Evolutionary conservation across 805 yeast species (phyloP), one percentile per base, ranked within the genome.

Genomic region (Metschnikowia santaceciliae): DNA sequence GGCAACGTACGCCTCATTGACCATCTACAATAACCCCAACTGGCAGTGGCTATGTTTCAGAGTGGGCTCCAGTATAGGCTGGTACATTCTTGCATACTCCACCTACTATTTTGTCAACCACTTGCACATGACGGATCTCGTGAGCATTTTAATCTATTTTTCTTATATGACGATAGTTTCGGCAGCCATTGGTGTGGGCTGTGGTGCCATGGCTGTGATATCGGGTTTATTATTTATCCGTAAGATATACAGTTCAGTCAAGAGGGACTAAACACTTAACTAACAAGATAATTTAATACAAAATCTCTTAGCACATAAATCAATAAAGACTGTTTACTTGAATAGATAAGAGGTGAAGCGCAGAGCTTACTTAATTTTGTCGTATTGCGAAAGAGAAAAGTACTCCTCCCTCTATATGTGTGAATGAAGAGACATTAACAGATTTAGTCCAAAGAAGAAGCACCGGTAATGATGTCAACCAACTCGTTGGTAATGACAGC

Each of bases 391-490:
- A 22, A 33, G 38, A 42, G 46, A 33, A 20, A 19, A 20, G 11
- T 20, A 5, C 32, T 19, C 42, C 46, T 33, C 26, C 30, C 36
- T 19, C 35, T 42, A 11, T 42, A 19, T 42, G 32, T 42, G 32
- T 42, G 32, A 36, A 30, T 48, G 51, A 42, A 36, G 53, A 44
- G 53, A 41, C 46, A 34, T 43, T 34, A 39, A 42, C 37, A 50
- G 36, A 49, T 52, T 58, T 87, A 92, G 79, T 88, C 96, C 78
- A 94, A 84, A 54, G 98, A 90, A 58, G 98, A 90, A 67, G 99
- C 99, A 90, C 99, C 99, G 66, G 99, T 94, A 75, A 94, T 92
- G 69, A 94, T 94, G 79, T 94, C 99, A 69, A 94, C 99, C 84
- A 94, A 81, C 82, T 94, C 99, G 84, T 94, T 94, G 54, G 61